phyloP scores from a whole-genome alignment of 2,329 filamentous ascomycete species.

The Penicillium olsonii region DNA sequence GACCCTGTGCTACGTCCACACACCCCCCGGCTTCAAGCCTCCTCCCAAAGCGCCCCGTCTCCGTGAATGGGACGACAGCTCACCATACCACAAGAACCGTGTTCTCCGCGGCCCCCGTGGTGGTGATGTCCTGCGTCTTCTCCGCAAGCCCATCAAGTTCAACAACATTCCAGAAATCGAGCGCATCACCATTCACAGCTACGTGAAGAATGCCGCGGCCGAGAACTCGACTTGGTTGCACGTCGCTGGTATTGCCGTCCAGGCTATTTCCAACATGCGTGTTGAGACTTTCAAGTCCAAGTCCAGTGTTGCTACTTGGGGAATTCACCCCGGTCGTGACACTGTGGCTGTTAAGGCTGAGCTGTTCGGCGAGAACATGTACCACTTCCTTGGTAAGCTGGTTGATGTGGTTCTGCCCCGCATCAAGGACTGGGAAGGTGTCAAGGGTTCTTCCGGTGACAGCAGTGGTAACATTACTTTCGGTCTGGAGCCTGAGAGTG shows the following conservation, averaged over 20 bases:
- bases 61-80: slow-evolving; percentile 83
- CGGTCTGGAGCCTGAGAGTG: slow-evolving; percentile 73
- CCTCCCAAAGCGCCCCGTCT: slow-evolving; percentile 65
- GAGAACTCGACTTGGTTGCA: slow-evolving; percentile 75
- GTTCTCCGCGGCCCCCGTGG: slow-evolving; percentile 83
- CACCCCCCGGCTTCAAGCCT: slow-evolving; percentile 71
- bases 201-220: slow-evolving; percentile 66
- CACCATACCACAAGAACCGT: slow-evolving; percentile 92
- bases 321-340: slow-evolving; percentile 68
- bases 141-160: slow-evolving; percentile 66
- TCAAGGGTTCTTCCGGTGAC: slow-evolving; percentile 77
- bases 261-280: slow-evolving; percentile 79
- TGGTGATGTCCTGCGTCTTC: slow-evolving; percentile 57
- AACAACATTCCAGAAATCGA: slow-evolving; percentile 81
- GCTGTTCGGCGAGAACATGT: slow-evolving; percentile 76
- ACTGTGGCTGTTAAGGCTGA: slow-evolving; percentile 73
- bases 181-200: slow-evolving; percentile 77
- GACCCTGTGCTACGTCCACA: slow-evolving; percentile 84
- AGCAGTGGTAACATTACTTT: slow-evolving; percentile 83
- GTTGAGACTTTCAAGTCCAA: slow-evolving; percentile 70
- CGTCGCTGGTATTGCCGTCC: slow-evolving; percentile 78
- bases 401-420: slow-evolving; percentile 87
- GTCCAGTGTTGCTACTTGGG: slow-evolving; percentile 73
- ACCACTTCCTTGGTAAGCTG: slow-evolving; percentile 87
- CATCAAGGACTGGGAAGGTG: slow-evolving; percentile 93